A percentile compares a stretch with the other conserved stretches of the same genome.
These are phyloP conservation scores for Penstemon eatonii DNA, from an alignment of 257 asterid genomes.

Conservation along the genomic window DNA sequence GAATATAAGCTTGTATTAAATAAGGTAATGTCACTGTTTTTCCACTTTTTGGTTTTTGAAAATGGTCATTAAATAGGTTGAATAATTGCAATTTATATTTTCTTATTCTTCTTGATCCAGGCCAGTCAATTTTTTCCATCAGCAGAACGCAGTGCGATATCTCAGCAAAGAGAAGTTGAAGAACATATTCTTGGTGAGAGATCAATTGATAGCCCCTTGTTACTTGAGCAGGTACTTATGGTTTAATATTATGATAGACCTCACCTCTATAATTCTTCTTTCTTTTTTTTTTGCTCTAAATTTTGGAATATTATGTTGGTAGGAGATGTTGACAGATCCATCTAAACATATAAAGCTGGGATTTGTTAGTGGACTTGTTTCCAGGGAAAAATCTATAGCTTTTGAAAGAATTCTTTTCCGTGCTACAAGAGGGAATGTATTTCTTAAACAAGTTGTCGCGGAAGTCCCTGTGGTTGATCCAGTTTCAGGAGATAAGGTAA, in stretches of 20 bases:
- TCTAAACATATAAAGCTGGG: constrained; percentile 61
- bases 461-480: constrained; percentile 62
- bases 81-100: neutral
- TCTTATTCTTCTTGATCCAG: constrained; percentile 35
- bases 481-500: constrained; percentile 54
- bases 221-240: constrained; percentile 56
- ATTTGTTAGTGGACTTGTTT: constrained; percentile 61
- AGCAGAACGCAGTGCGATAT: constrained; percentile 50
- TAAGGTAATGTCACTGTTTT: constrained; percentile 43
- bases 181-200: constrained; percentile 41
- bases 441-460: constrained; percentile 49
- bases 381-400: constrained; percentile 54
- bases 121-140: constrained; percentile 65
- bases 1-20: constrained; percentile 64
- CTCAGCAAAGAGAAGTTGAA: constrained; percentile 49
- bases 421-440: constrained; percentile 71
- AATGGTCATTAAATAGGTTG: neutral
- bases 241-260: constrained; percentile 2
- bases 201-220: constrained; percentile 63
- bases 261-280: neutral
- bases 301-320: constrained; percentile 16
- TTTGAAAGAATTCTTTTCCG: constrained; percentile 69
- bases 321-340: constrained; percentile 56
- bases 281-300: constrained; percentile 1
- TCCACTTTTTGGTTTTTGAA: neutral